Percentiles rank a stretch among this genome's conserved stretches.
Evolutionary conservation across 768 basidiomycete species (phyloP).

Genomic region (Botryobasidium botryosum): DNA sequence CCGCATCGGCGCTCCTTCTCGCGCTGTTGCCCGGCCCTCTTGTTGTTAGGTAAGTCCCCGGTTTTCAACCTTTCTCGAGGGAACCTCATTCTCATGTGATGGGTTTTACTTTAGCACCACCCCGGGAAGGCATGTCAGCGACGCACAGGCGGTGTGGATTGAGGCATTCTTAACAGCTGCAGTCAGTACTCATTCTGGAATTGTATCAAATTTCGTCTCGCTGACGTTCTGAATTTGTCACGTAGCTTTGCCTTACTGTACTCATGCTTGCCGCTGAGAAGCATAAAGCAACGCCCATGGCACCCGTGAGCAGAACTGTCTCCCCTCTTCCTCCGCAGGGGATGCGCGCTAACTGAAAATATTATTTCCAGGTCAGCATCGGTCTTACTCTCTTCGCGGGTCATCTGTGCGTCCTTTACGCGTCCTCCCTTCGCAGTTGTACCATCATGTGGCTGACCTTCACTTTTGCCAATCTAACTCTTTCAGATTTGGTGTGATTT

Average conservation of each 20-base stretch:
- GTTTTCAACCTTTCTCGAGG: no score
- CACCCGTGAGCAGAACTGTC: no score
- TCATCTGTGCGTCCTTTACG: constrained; percentile 7
- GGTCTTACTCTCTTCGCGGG: constrained; percentile 12
- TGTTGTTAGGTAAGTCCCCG: no score
- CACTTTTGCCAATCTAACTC: not conserved
- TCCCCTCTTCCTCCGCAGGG: no score
- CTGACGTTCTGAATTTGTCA: not conserved
- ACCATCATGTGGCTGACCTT: not conserved
- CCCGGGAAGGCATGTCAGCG: constrained; percentile 7
- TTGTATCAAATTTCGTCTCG: not conserved
- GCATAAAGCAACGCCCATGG: constrained; percentile 10
- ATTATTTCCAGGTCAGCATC: no score
- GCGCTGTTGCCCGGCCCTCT: constrained; percentile 13
- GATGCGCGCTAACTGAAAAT: no score
- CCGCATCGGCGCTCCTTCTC: constrained; percentile 11
- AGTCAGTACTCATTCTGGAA: not conserved
- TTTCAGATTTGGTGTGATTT: constrained; percentile 11
- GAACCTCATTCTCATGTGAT: no score
- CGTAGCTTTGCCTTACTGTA: constrained; percentile 10
- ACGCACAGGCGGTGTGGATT: constrained; percentile 10
- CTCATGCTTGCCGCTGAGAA: no score
- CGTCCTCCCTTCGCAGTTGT: no score
- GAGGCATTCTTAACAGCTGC: constrained; percentile 12
- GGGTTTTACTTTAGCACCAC: constrained; percentile 8